Evolutionary conservation across 176 grass and related monocot species (phyloP).

Genomic region (Dendrocalamus sinicus): DNA sequence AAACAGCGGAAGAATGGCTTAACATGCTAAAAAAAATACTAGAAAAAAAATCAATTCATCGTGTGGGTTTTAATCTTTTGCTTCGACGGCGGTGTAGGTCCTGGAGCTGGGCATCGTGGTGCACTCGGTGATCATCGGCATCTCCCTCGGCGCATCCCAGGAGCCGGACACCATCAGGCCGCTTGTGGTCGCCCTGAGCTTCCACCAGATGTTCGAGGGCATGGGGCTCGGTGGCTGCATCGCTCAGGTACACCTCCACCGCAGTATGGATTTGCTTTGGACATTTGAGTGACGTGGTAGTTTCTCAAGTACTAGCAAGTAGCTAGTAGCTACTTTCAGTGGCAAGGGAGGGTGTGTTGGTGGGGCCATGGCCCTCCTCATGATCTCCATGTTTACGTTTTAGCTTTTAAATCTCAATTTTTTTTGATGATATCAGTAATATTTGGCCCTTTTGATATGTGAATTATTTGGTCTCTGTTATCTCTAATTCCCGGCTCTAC

Average conservation of each 20-base stretch:
- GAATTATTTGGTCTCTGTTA: too few species aligned
- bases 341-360: too few species aligned
- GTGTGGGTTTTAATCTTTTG: not conserved
- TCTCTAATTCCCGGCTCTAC: too few species aligned
- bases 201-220: conserved; percentile 88
- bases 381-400: too few species aligned
- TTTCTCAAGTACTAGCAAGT: too few species aligned
- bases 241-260: conserved; percentile 48
- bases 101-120: conserved; percentile 79
- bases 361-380: too few species aligned
- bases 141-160: conserved; percentile 65
- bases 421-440: too few species aligned
- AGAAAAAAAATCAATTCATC: not conserved
- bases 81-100: conserved; percentile 30
- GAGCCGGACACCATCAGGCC: conserved; percentile 57
- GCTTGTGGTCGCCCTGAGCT: conserved; percentile 62
- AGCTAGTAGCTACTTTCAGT: too few species aligned
- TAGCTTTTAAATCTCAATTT: too few species aligned
- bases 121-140: conserved; percentile 85
- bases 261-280: too few species aligned
- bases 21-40: not conserved
- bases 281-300: too few species aligned
- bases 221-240: conserved; percentile 83
- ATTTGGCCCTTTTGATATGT: too few species aligned
- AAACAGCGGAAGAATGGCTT: not conserved